Percentiles rank a stretch among this genome's conserved stretches.
These are phyloP conservation scores for Chrysosporium queenslandicum DNA, from an alignment of 2,329 filamentous ascomycete genomes.

Conservation along the genomic window DNA sequence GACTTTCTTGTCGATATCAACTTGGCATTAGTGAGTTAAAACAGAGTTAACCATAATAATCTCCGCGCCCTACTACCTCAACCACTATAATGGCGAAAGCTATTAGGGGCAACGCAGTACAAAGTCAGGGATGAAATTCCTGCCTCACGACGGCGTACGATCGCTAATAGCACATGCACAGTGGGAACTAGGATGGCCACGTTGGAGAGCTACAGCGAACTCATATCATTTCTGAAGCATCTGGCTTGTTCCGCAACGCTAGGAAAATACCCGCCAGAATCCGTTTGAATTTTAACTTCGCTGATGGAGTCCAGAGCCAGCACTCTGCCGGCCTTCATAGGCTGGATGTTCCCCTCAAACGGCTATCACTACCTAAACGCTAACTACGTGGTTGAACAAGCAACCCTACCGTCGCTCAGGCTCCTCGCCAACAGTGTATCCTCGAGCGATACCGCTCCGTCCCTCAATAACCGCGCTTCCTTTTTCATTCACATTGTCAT, in stretches of 20 bases:
- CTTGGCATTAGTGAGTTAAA: not conserved
- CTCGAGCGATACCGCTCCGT: constrained; percentile 74
- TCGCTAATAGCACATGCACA: not conserved
- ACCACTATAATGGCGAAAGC: not conserved
- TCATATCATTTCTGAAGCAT: not conserved
- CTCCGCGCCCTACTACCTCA: not conserved
- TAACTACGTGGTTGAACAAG: not conserved
- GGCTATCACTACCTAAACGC: too few species aligned
- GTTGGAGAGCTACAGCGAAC: not conserved
- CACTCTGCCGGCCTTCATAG: not conserved
- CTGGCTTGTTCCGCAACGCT: not conserved
- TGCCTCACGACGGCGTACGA: not conserved
- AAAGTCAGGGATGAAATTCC: not conserved
- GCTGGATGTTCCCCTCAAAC: not conserved
- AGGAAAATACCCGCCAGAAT: not conserved
- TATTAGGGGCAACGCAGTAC: not conserved
- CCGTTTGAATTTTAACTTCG: not conserved
- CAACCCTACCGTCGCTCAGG: constrained; percentile 25
- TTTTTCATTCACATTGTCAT: constrained; percentile 42
- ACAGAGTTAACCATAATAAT: not conserved
- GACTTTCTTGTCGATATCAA: not conserved
- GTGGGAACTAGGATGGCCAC: not conserved
- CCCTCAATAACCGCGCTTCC: constrained; percentile 61
- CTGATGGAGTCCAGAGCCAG: too few species aligned
- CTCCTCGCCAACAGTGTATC: constrained; percentile 66